Conservation (phyloP, 1,284 basidiomycete species). For the Papiliotrema flavescens region DNA sequence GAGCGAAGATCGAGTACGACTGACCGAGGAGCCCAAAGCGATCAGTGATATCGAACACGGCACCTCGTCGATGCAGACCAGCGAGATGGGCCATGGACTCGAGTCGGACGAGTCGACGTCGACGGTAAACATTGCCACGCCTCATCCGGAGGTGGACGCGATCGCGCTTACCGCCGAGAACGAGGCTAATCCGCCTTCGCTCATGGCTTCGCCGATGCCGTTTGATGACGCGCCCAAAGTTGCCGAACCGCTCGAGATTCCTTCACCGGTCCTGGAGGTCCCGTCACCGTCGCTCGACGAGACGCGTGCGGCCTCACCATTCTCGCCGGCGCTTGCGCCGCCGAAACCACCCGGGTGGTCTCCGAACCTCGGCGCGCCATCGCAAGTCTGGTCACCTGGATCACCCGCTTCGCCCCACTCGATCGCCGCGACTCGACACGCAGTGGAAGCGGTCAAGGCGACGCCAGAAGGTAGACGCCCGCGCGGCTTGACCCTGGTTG, state of each 20-base stretch:
- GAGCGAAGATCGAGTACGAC: background rate
- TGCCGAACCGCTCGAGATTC: background rate
- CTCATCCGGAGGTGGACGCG: background rate
- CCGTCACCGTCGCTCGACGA: background rate
- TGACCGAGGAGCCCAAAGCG: background rate
- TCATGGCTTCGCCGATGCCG: constrained; percentile 9
- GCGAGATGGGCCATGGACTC: background rate
- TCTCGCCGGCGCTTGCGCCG: background rate
- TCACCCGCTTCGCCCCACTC: constrained; percentile 36
- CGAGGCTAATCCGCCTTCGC: background rate
- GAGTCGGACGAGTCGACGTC: constrained; percentile 10
- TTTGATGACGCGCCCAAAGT: constrained; percentile 2
- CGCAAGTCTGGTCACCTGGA: constrained; percentile 7
- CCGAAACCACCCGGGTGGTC: background rate
- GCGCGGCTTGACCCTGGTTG: constrained; percentile 32
- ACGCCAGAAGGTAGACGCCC: constrained; percentile 18
- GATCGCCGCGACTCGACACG: constrained; percentile 28
- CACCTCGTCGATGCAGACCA: background rate
- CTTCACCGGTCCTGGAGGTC: background rate
- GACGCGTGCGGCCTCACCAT: background rate
- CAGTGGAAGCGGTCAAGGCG: constrained; percentile 25
- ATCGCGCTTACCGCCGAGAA: background rate
- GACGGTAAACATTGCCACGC: constrained; percentile 2
- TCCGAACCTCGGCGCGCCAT: background rate
- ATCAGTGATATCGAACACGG: background rate